Base-by-base conservation (phyloP, 2,329 filamentous ascomycete species). In the Apiospora phragmitis region DNA sequence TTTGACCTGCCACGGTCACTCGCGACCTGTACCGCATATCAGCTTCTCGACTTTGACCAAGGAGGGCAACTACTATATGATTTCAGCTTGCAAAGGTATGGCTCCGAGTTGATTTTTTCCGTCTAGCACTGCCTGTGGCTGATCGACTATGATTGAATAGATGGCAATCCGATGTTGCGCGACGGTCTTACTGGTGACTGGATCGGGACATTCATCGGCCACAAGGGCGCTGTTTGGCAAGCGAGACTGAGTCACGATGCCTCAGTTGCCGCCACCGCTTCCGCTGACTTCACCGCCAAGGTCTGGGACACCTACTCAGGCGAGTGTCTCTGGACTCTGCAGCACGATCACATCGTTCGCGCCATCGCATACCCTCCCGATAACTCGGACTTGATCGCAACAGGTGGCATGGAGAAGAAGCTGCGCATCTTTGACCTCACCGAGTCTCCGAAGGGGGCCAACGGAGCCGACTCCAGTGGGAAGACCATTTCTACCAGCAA, bases 191-290 rank as follows among this genome's bases (percentile, higher is more conserved):
- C 95, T 66, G 96, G 96, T 71, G 95, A 98, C 82, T 98, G 95
- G 93, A 98, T 98, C 76, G 96, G 96, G 67, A 98, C 96, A 47
- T 98, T 98, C 80, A 92, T 99, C 77, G 96, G 96, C 51, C 96
- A 99, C 85, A 98, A 99, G 84, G 96, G 96, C 73, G 96, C 96
- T 47, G 95, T 98, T 72, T 99, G 96, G 94, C 95, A 98, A 84
- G 94, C 95, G 69, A 90, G 95, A 76, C 87, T 99, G 45, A 97
- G 94, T 69, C 91, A 93, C 26, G 94, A 98, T 83, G 94, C 94
- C 55, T 91, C 90, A 35, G 91, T 94, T 66, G 95, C 96, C 70
- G 96, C 95, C 12, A 98, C 97, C 43, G 96, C 94, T 65, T 97
- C 95, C 67, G 96, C 96, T 68, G 96, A 99, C 81, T 99, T 99